Conservation (phyloP, 2,329 filamentous ascomycete genomes). For the Pezicula rhizophila region DNA sequence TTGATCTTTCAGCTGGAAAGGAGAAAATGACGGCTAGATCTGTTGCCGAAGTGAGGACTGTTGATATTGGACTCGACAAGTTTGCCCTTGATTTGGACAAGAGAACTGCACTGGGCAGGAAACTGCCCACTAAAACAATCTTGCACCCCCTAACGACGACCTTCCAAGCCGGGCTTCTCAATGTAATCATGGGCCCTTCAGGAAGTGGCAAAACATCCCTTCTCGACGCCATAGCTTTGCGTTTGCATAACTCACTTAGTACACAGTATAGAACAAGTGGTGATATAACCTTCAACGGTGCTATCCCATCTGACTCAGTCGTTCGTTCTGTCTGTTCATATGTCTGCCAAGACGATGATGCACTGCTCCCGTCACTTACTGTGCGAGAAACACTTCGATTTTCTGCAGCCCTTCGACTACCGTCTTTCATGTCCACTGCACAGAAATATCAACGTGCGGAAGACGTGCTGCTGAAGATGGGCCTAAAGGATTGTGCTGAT, state of each 20-base stretch:
- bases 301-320: constrained; percentile 60
- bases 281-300: constrained; percentile 63
- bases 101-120: constrained; percentile 45
- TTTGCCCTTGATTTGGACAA: constrained; percentile 63
- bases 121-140: constrained; percentile 50
- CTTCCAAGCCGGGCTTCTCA: constrained; percentile 63
- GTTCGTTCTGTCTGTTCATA: constrained; percentile 69
- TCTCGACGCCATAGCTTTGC: constrained; percentile 65
- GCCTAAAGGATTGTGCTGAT: constrained; percentile 71
- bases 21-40: constrained; percentile 57
- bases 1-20: constrained; percentile 62
- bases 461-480: constrained; percentile 67
- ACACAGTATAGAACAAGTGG: constrained; percentile 59
- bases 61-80: constrained; percentile 58
- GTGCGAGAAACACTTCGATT: constrained; percentile 70
- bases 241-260: constrained; percentile 54
- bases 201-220: constrained; percentile 72
- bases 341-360: constrained; percentile 74
- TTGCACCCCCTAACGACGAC: constrained; percentile 60
- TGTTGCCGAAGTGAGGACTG: constrained; percentile 47
- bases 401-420: constrained; percentile 64
- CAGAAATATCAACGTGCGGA: constrained; percentile 66
- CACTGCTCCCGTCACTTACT: constrained; percentile 65
- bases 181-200: constrained; percentile 76
- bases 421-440: constrained; percentile 60